Conservation (phyloP, 2,329 filamentous ascomycete genomes). For the Trichophyton mentagrophytes region DNA sequence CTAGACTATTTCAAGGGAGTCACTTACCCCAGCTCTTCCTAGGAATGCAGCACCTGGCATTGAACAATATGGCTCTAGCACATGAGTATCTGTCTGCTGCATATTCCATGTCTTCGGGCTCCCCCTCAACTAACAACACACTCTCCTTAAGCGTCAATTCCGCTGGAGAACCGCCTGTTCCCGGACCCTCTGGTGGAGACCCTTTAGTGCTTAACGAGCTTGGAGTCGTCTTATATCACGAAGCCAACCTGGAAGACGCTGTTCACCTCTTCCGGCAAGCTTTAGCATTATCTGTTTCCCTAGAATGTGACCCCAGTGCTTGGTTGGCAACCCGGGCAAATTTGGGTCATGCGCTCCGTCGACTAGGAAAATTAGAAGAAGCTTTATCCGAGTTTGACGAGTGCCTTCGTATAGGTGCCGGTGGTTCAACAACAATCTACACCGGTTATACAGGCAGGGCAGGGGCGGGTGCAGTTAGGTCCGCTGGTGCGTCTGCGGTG, state of each 20-base stretch:
- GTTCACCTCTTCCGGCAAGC: conserved; percentile 66
- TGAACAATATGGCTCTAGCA: conserved; percentile 88
- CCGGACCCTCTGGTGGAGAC: conserved; percentile 40
- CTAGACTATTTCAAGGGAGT: conserved; percentile 87
- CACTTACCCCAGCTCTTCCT: conserved; percentile 91
- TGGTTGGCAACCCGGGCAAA: conserved; percentile 80
- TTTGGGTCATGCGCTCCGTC: conserved; percentile 73
- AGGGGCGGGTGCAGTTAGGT: conserved; percentile 23
- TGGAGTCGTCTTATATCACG: conserved; percentile 90
- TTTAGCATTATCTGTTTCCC: conserved; percentile 62
- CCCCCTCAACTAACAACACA: conserved; percentile 18
- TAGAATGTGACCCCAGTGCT: conserved; percentile 67
- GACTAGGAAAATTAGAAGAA: conserved; percentile 54
- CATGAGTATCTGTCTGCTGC: conserved; percentile 90
- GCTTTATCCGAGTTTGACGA: conserved; percentile 75
- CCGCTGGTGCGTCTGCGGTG: conserved; percentile 28
- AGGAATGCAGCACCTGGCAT: conserved; percentile 93
- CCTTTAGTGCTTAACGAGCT: conserved; percentile 90
- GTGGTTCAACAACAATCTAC: conserved; percentile 67
- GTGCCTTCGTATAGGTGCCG: conserved; percentile 63
- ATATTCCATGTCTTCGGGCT: conserved; percentile 46
- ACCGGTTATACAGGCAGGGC: conserved; percentile 45
- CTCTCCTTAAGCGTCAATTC: conserved; percentile 17
- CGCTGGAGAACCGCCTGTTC: conserved; percentile 35
- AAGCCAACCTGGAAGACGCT: conserved; percentile 63